Conservation (phyloP, 345 rosid species). For the Rhodamnia argentea region DNA sequence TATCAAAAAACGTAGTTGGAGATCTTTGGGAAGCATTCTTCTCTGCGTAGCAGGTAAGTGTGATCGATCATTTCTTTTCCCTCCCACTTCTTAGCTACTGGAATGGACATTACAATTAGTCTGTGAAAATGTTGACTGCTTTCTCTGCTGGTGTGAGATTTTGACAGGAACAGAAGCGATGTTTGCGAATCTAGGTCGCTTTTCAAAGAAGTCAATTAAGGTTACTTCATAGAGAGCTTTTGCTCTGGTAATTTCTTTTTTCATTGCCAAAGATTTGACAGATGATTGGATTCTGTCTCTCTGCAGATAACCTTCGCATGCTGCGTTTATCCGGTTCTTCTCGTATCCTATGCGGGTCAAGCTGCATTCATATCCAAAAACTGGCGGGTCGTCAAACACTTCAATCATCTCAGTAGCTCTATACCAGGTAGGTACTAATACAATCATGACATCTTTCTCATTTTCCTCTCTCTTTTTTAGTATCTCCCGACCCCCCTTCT, state of each 20-base stretch:
- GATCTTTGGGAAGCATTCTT: constrained; percentile 38
- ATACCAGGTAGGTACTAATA: constrained; percentile 23
- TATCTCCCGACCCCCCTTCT: not conserved
- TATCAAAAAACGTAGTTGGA: constrained; percentile 18
- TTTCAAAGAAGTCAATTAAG: constrained; percentile 48
- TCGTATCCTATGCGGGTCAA: constrained; percentile 49
- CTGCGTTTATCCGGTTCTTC: constrained; percentile 39
- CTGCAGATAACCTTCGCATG: constrained; percentile 39
- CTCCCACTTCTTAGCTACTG: not conserved
- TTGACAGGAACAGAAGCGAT: constrained; percentile 56
- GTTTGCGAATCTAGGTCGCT: constrained; percentile 60
- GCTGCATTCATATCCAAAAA: constrained; percentile 48
- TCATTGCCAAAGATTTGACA: not conserved
- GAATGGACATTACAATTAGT: not conserved
- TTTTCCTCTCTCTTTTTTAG: not conserved
- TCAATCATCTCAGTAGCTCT: constrained; percentile 35
- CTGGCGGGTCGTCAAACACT: not conserved
- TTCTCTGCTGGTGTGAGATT: not conserved
- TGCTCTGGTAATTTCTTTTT: not conserved
- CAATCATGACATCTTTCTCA: not conserved
- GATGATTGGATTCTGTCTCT: not conserved
- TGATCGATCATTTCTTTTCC: not conserved
- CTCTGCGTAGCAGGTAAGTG: constrained; percentile 50
- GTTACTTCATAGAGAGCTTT: constrained; percentile 3
- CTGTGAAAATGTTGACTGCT: not conserved